Base-by-base conservation (phyloP, 2,329 filamentous ascomycete species). In the Arthrinium puccinioides region DNA sequence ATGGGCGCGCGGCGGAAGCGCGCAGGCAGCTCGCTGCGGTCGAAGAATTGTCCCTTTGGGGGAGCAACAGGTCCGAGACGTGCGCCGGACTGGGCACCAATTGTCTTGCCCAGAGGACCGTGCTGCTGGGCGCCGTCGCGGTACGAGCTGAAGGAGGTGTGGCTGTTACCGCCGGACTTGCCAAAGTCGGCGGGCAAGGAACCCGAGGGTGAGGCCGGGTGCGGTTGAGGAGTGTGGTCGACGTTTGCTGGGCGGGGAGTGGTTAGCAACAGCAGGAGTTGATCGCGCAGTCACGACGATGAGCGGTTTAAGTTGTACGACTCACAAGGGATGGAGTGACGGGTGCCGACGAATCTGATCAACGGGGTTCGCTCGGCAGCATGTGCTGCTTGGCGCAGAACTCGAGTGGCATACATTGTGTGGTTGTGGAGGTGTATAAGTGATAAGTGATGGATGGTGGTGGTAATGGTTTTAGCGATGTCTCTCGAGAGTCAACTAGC, bases 21-120 rank as follows among this genome's bases (percentile, higher is more conserved):
- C 45, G 70, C 60, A 14, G 92, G 90, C 18, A 98, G 79, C 66
- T 98, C 85, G 50, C 79, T 85, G 51, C 88, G 79, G 63, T 97
- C 92, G 59, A 95, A 96, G 63, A 74, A 87, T 60, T 87, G 69
- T 50, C 90, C 90, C 53, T 78, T 64, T 42, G 74, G 73, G 25
- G 89, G 74, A 48, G 74, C 59, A 44, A 97, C 70, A 10, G 84
- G 66, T 32, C 90, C 89, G 9, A 96, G 72, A 25, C 81, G 67
- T 43, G 77, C 65, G 39, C 87, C 89, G 48, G 50, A 51, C 40
- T 44, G 42, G 41, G 49, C 49, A 46, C 61, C 62, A 44, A 76
- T 68, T 32, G 67, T 68, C 64, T 76, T 76, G 61, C 74, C 72
- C 41, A 89, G 74, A 13, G 84, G 84, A 23, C 84, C 84, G 57